Percentiles rank a stretch among this genome's conserved stretches.
Evolutionary conservation across 2,329 filamentous ascomycete genomes (phyloP).

Genomic region (Colletotrichum zoysiae): DNA sequence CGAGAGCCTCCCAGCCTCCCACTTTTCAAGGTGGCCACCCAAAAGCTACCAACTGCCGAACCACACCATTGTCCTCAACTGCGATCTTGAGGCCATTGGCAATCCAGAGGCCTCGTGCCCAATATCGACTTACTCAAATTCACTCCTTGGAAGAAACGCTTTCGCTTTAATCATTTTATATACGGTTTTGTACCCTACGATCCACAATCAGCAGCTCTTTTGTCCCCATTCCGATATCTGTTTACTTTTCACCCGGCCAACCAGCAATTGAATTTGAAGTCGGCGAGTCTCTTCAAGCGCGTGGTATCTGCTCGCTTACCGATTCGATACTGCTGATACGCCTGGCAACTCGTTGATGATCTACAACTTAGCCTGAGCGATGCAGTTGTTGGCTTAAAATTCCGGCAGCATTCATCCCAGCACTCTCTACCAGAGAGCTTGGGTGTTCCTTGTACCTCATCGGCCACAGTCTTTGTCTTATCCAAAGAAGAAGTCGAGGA

Average conservation of each 20-base stretch:
- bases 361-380: neutral
- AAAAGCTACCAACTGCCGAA: constrained; percentile 32
- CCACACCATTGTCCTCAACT: constrained; percentile 31
- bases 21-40: constrained; percentile 41
- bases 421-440: constrained; percentile 11
- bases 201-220: constrained; percentile 29
- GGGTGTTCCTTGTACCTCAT: constrained; percentile 28
- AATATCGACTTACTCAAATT: neutral
- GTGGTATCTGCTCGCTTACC: neutral
- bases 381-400: neutral
- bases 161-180: neutral
- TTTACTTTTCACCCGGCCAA: constrained; percentile 20
- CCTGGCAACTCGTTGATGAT: neutral
- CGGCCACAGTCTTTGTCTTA: neutral
- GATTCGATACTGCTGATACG: neutral
- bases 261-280: constrained; percentile 11
- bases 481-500: neutral
- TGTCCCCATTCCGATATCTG: constrained; percentile 20
- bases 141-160: neutral
- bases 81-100: constrained; percentile 18
- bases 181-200: constrained; percentile 9
- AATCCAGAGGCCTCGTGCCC: neutral
- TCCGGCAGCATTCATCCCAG: constrained; percentile 34
- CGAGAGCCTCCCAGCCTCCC: constrained; percentile 41
- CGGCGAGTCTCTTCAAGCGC: neutral